These are phyloP conservation scores for Penstemon davidsonii DNA, from an alignment of 257 asterid species.

Conservation along the genomic window DNA sequence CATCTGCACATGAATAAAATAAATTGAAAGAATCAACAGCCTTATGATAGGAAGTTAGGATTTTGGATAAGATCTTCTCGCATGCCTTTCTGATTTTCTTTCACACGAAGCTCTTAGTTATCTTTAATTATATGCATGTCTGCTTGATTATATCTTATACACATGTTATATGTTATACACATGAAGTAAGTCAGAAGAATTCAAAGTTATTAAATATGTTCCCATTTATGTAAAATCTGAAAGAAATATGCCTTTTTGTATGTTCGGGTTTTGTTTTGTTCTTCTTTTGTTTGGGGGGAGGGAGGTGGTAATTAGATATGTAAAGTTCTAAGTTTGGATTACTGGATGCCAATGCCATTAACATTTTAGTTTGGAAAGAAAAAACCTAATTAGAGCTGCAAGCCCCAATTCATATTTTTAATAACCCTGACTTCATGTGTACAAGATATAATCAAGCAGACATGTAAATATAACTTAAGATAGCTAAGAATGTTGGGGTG, in stretches of 20 bases:
- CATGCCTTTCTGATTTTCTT: not conserved
- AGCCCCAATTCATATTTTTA: not conserved
- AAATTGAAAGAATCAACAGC: not conserved
- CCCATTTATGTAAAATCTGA: not conserved
- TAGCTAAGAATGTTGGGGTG: no score
- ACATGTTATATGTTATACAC: not conserved
- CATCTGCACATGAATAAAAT: not conserved
- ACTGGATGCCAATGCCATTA: not conserved
- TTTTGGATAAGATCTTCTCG: not conserved
- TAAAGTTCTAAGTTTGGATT: slow-evolving; percentile 9
- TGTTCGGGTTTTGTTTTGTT: not conserved
- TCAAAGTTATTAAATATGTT: not conserved
- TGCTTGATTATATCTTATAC: not conserved
- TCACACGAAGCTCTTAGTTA: not conserved
- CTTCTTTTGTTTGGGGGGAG: slow-evolving; percentile 1
- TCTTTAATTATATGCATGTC: not conserved
- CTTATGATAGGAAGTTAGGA: not conserved
- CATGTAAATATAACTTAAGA: no score
- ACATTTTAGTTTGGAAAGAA: not conserved
- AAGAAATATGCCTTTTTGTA: not conserved
- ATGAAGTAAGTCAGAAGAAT: not conserved
- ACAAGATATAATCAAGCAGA: not conserved
- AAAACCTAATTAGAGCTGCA: not conserved
- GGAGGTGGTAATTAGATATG: slow-evolving; percentile 1
- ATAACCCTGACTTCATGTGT: not conserved